Base-by-base conservation (phyloP, 169 alveolate species). In the Ichthyophthirius multifiliis region DNA sequence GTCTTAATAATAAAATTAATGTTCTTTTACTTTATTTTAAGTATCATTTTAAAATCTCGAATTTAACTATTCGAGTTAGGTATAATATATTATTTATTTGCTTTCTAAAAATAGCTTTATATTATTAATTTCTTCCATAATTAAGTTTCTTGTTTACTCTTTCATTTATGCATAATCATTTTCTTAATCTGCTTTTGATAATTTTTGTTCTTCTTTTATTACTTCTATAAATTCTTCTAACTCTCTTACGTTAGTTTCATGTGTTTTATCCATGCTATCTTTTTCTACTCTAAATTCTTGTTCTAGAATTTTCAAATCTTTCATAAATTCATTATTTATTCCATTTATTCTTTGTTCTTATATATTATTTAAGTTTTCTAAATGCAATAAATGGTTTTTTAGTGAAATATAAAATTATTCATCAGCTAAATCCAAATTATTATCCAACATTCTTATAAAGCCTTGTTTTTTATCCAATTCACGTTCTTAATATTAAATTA, bases 401-500 rank as follows among this genome's bases (percentile, higher is more conserved):
- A 96, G 88, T 16, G 98, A 98, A 62, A 95, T 93, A 80, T 96
- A 94, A 82, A 94, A 95, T 84, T 96, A 95, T 80, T 96, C 98
- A 81, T 95, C 98, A 39, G 98, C 98, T 86, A 94, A 98, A 74
- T 95, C 97, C 9, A 96, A 89, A 79, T 96, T 97, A 43, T 96
- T 88, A 82, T 96, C 98, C 27, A 96, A 80, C 98, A 95, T 95
- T 77, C 95, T 94, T 34, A 96, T 86, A 67, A 96, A 93, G 73
- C 98, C 98, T 77, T 96, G 98, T 82, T 96, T 94, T 37, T 97
- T 94, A 81, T 96, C 98, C 13, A 95, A 92, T 79, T 94, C 98
- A 74, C 98, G 87, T 89, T 96, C 96, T 74, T 94, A 96, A 62
- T 92, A 94, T 90, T 95, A 94, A 76, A 94, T 87, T 78, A 90